Percentiles rank a stretch among this genome's conserved stretches.
These are phyloP conservation scores for Castanea sativa DNA, from an alignment of 306 rosid species.

Conservation along the genomic window DNA sequence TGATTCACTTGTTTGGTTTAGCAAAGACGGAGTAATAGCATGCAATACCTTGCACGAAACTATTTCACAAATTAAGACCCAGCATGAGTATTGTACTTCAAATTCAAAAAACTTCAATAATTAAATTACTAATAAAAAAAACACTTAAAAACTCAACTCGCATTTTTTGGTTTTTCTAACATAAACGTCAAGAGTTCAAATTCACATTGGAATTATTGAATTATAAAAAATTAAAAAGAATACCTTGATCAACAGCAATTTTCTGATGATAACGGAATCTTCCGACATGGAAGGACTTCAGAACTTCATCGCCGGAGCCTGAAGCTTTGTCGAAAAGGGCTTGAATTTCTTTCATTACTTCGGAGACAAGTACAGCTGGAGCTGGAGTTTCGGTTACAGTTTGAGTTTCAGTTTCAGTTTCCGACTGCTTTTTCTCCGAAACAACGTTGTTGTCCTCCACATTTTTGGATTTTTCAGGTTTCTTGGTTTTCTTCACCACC, in stretches of 20 bases:
- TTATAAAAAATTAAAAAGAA: background rate
- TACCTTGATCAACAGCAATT: slow-evolving; percentile 51
- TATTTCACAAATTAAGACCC: slow-evolving; percentile 23
- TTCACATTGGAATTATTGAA: too few species aligned
- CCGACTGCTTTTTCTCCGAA: slow-evolving; percentile 13
- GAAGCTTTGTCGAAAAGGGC: slow-evolving; percentile 57
- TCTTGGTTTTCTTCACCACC: background rate
- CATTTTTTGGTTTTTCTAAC: too few species aligned
- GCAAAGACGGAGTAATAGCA: slow-evolving; percentile 27
- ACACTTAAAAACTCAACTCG: too few species aligned
- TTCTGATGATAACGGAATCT: slow-evolving; percentile 44
- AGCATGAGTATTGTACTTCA: background rate
- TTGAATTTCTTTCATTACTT: slow-evolving; percentile 59
- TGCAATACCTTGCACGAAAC: slow-evolving; percentile 53
- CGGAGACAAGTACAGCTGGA: slow-evolving; percentile 30
- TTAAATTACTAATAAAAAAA: background rate
- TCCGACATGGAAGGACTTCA: slow-evolving; percentile 51
- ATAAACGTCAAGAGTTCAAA: too few species aligned
- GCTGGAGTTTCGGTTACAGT: slow-evolving; percentile 13
- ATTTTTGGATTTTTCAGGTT: slow-evolving; percentile 19
- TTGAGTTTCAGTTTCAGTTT: slow-evolving; percentile 12
- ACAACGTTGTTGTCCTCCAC: slow-evolving; percentile 3
- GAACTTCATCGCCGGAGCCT: slow-evolving; percentile 53
- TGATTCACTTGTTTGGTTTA: slow-evolving; percentile 13
- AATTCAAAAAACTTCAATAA: background rate